These are phyloP conservation scores for Barnettozyma siamensis DNA, from an alignment of 805 yeast species.

Conservation along the genomic window DNA sequence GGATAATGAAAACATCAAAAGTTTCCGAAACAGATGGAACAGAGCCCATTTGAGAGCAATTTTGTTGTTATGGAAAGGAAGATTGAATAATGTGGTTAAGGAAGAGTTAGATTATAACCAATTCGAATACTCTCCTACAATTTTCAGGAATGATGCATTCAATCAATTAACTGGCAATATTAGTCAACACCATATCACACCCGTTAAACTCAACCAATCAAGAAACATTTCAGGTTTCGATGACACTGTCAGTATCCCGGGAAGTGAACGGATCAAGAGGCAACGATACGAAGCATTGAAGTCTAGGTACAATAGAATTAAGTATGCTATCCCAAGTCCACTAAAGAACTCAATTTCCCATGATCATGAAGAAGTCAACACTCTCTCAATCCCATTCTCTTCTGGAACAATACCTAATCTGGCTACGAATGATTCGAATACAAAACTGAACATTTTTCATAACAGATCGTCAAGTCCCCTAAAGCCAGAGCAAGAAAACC, in stretches of 20 bases:
- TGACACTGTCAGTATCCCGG: constrained; percentile 24
- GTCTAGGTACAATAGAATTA: constrained; percentile 29
- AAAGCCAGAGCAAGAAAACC: not conserved
- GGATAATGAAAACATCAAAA: constrained; percentile 29
- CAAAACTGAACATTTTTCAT: not conserved
- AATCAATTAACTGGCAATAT: not conserved
- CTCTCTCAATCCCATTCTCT: not conserved
- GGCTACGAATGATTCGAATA: not conserved
- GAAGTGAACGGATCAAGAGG: constrained; percentile 31
- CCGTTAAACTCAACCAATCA: constrained; percentile 13
- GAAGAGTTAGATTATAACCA: constrained; percentile 6
- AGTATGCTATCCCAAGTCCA: constrained; percentile 35
- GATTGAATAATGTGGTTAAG: constrained; percentile 4
- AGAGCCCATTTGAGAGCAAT: constrained; percentile 34
- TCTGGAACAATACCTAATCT: not conserved
- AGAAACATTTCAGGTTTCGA: not conserved
- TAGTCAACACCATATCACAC: constrained; percentile 9
- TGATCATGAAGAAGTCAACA: not conserved
- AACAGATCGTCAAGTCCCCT: not conserved
- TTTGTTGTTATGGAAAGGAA: constrained; percentile 30
- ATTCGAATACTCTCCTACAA: constrained; percentile 21
- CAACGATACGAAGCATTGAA: constrained; percentile 32
- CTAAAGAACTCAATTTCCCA: constrained; percentile 14
- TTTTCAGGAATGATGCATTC: constrained; percentile 13
- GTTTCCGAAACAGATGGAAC: constrained; percentile 33